Percentiles rank a stretch among this genome's conserved stretches.
Conservation (phyloP, 2,329 filamentous ascomycete species). For the Macrophomina pseudophaseolina region DNA sequence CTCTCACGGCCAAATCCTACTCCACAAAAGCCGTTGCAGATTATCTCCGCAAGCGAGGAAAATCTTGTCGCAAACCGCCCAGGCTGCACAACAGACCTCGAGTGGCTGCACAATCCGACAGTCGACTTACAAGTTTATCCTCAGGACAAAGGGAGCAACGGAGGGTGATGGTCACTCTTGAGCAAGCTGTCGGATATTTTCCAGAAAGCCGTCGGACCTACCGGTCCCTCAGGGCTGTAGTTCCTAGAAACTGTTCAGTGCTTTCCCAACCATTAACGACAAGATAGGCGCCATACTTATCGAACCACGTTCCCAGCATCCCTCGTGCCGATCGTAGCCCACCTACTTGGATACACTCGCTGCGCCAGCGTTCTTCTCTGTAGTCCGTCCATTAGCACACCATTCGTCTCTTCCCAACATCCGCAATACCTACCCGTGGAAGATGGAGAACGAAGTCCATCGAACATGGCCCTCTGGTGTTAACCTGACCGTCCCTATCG, state of each 20-base stretch:
- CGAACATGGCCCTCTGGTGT: conserved; percentile 73
- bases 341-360: conserved; percentile 76
- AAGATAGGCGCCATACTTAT: conserved; percentile 58
- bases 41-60: neutral
- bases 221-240: conserved; percentile 70
- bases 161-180: conserved; percentile 21
- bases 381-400: conserved; percentile 44
- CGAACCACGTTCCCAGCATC: conserved; percentile 78
- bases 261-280: neutral
- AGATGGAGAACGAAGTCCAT: conserved; percentile 74
- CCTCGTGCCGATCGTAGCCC: conserved; percentile 69
- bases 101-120: neutral
- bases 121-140: neutral
- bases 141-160: conserved; percentile 28
- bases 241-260: conserved; percentile 52
- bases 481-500: conserved; percentile 64
- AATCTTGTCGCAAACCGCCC: neutral
- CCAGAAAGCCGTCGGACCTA: conserved; percentile 78
- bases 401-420: conserved; percentile 33
- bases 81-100: neutral
- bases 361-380: conserved; percentile 75
- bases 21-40: neutral
- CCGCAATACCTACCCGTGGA: conserved; percentile 45
- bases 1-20: neutral
- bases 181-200: conserved; percentile 63